Percentiles rank a stretch among this genome's conserved stretches.
phyloP scores from a whole-genome alignment of 495 filamentous ascomycete genomes.

The Pseudotulostoma volvatum region DNA sequence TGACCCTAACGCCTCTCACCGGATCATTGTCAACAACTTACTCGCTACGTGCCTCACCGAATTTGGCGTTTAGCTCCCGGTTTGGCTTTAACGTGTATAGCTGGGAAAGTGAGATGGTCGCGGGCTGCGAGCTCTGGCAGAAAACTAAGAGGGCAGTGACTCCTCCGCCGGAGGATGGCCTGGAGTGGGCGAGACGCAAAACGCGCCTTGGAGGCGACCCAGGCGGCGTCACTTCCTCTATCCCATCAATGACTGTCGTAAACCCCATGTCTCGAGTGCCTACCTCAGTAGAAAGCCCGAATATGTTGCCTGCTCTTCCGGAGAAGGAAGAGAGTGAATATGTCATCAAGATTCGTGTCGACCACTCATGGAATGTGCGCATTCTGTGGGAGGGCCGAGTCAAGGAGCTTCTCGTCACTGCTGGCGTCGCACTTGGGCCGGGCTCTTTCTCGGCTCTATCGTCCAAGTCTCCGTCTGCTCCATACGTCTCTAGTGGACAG shows the following conservation, averaged over 20 bases:
- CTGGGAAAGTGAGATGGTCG: constrained; percentile 83
- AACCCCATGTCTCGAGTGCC: constrained; percentile 7
- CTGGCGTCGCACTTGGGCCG: constrained; percentile 59
- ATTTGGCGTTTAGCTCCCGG: constrained; percentile 68
- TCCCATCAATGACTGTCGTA: constrained; percentile 7
- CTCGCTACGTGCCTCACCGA: constrained; percentile 64
- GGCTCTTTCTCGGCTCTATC: constrained; percentile 26
- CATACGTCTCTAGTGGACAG: constrained; percentile 15
- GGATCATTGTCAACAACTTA: constrained; percentile 82
- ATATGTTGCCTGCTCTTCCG: constrained; percentile 6
- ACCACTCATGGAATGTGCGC: constrained; percentile 70
- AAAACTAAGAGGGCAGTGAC: constrained; percentile 23
- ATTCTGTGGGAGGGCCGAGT: constrained; percentile 86
- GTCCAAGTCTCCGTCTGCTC: constrained; percentile 9
- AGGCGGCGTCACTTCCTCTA: constrained; percentile 8
- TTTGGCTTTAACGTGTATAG: constrained; percentile 98
- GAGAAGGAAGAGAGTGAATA: constrained; percentile 53
- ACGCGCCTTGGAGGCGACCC: constrained; percentile 12
- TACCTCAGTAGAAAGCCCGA: constrained; percentile 10
- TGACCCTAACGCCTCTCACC: constrained; percentile 84
- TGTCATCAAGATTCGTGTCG: constrained; percentile 77
- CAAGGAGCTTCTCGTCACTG: constrained; percentile 83
- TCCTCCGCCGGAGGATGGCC: constrained; percentile 21
- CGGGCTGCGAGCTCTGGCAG: constrained; percentile 83
- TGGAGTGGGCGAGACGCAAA: constrained; percentile 31